Conservation (phyloP, 257 asterid species). For the Handroanthus guayacan region DNA sequence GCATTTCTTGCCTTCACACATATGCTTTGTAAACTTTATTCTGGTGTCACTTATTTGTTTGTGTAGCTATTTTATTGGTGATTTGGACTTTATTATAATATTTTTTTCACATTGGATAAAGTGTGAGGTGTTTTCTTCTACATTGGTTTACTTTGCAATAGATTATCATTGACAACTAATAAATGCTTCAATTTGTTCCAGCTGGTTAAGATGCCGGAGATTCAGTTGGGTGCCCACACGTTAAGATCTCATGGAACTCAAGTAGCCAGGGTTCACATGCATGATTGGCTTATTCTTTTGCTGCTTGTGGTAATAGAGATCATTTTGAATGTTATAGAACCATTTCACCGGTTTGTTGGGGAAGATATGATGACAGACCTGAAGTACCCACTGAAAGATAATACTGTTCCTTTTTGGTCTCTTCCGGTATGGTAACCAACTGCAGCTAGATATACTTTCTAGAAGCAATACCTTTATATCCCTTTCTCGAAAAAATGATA, state of each 20-base stretch:
- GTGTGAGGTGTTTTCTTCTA: neutral
- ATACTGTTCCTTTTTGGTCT: slow-evolving; percentile 90
- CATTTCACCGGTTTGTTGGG: slow-evolving; percentile 97
- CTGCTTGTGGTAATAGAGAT: slow-evolving; percentile 81
- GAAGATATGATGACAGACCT: slow-evolving; percentile 89
- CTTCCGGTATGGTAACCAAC: slow-evolving; percentile 69
- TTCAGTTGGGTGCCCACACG: slow-evolving; percentile 93
- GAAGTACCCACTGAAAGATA: slow-evolving; percentile 80
- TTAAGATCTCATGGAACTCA: slow-evolving; percentile 81
- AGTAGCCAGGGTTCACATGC: slow-evolving; percentile 88
- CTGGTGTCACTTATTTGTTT: slow-evolving; percentile 5
- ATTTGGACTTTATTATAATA: neutral
- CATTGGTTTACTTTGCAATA: neutral
- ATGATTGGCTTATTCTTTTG: slow-evolving; percentile 89
- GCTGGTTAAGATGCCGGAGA: slow-evolving; percentile 79
- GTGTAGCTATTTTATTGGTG: slow-evolving; percentile 1
- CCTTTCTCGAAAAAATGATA: slow-evolving; percentile 30
- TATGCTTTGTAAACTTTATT: neutral
- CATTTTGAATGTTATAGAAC: slow-evolving; percentile 79
- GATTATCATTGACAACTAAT: neutral
- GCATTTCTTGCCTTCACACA: neutral
- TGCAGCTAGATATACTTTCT: slow-evolving; percentile 14
- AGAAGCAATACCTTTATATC: neutral
- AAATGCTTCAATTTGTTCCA: slow-evolving; percentile 32
- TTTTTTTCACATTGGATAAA: neutral